These are phyloP conservation scores for Candida xiaguanensis DNA, from an alignment of 805 yeast genomes.

Conservation along the genomic window DNA sequence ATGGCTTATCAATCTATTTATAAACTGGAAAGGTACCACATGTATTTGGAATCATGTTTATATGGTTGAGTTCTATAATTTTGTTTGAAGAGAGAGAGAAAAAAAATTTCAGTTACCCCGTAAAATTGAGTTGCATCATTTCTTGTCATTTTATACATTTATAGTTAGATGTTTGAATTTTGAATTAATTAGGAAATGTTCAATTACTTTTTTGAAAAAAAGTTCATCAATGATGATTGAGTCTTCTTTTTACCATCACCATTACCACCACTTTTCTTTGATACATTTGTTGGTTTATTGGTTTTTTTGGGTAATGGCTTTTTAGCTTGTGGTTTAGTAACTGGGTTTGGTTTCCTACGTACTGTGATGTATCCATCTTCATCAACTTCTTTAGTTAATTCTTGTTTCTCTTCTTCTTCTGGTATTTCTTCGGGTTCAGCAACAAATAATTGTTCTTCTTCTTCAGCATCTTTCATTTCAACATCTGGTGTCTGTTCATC, in stretches of 20 bases:
- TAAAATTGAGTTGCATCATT: too few relatives aligned
- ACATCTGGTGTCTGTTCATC: conserved; percentile 1
- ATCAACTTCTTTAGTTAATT: conserved; percentile 25
- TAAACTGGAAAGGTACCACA: too few relatives aligned
- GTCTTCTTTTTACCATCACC: conserved; percentile 20
- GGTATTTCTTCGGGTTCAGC: conserved; percentile 7
- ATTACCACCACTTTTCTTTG: conserved; percentile 15
- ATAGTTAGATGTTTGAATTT: background rate
- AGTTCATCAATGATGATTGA: conserved; percentile 45
- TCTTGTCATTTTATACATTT: conserved; percentile 9
- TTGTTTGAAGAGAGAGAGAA: background rate
- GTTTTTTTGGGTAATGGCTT: conserved; percentile 9
- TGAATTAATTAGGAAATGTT: too few relatives aligned
- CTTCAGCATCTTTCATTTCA: background rate
- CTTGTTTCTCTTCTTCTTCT: background rate
- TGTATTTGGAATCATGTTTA: too few relatives aligned
- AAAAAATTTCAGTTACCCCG: background rate
- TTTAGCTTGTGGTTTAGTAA: conserved; percentile 10
- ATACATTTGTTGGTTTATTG: conserved; percentile 10
- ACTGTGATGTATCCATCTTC: conserved; percentile 52
- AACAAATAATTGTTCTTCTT: conserved; percentile 1
- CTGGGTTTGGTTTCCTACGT: conserved; percentile 19
- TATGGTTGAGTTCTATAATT: too few relatives aligned
- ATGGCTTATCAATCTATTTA: too few relatives aligned
- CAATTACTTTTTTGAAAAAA: conserved; percentile 42